These are phyloP conservation scores for Wickerhamomyces chambardii DNA, from an alignment of 805 yeast species.

Conservation along the genomic window DNA sequence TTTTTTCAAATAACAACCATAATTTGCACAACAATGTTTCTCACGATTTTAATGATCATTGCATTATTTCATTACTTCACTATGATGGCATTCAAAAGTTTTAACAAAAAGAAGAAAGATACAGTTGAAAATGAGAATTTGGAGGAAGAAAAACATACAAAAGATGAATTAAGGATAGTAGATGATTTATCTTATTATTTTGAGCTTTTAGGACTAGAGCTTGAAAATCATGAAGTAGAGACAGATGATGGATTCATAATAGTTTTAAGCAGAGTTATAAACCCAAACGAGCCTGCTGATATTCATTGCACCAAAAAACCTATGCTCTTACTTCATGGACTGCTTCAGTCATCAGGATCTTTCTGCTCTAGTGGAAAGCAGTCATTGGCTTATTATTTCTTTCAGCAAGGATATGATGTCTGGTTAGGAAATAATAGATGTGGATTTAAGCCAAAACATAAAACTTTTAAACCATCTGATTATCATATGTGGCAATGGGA, in stretches of 20 bases:
- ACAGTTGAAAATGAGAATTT: too few relatives aligned
- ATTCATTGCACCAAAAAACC: slow-evolving; percentile 40
- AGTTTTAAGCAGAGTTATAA: slow-evolving; percentile 52
- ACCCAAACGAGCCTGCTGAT: slow-evolving; percentile 25
- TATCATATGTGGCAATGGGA: slow-evolving; percentile 90
- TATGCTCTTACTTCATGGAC: slow-evolving; percentile 73
- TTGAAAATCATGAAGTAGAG: slow-evolving; percentile 48
- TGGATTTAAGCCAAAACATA: slow-evolving; percentile 70
- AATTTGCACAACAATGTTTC: slow-evolving; percentile 8
- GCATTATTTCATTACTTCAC: slow-evolving; percentile 5
- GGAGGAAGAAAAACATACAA: slow-evolving; percentile 12
- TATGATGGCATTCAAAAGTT: neutral
- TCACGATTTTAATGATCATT: slow-evolving; percentile 5
- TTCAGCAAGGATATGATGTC: slow-evolving; percentile 61
- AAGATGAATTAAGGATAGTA: slow-evolving; percentile 26
- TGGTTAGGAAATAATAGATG: slow-evolving; percentile 92
- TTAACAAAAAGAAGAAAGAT: too few relatives aligned
- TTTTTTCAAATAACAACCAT: slow-evolving; percentile 7
- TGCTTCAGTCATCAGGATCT: slow-evolving; percentile 81
- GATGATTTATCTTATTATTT: slow-evolving; percentile 66
- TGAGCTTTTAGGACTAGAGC: slow-evolving; percentile 44
- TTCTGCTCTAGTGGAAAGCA: slow-evolving; percentile 76
- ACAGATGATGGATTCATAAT: slow-evolving; percentile 79
- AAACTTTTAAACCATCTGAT: slow-evolving; percentile 29
- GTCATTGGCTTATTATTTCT: slow-evolving; percentile 57